Evolutionary conservation across 2,329 filamentous ascomycete species (phyloP).

Genomic region (Incumbomyces lentus): DNA sequence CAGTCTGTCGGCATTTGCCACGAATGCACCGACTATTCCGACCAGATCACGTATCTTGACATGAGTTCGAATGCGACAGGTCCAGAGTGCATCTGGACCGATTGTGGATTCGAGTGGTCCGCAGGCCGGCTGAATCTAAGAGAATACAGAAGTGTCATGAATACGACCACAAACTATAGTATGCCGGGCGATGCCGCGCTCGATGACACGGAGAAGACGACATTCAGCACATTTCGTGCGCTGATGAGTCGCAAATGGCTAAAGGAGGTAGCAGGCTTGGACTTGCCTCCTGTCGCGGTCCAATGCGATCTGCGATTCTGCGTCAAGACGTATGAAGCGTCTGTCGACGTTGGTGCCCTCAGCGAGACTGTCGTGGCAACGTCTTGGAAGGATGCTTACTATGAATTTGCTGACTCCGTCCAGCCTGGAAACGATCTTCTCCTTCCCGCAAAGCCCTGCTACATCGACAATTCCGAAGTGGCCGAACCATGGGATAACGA

Average conservation of each 20-base stretch:
- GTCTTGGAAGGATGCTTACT: slow-evolving; percentile 4
- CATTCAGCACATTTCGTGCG: background rate
- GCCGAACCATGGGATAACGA: background rate
- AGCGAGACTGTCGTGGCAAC: slow-evolving; percentile 13
- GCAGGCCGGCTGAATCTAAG: background rate
- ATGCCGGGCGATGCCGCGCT: background rate
- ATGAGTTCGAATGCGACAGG: background rate
- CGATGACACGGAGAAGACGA: background rate
- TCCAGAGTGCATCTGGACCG: background rate
- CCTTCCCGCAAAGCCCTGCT: slow-evolving; percentile 20
- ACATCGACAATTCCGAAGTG: slow-evolving; percentile 14
- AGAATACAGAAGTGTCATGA: background rate
- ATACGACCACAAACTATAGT: background rate
- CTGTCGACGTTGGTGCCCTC: slow-evolving; percentile 15
- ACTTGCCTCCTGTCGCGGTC: slow-evolving; percentile 12
- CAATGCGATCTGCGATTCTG: slow-evolving; percentile 22
- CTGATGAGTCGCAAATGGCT: background rate
- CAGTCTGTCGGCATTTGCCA: slow-evolving; percentile 26
- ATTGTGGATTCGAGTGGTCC: background rate
- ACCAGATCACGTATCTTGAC: background rate
- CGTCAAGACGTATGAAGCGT: slow-evolving; percentile 18
- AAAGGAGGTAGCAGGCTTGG: background rate
- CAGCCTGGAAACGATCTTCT: slow-evolving; percentile 4
- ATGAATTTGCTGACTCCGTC: background rate
- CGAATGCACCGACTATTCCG: background rate